These are phyloP conservation scores for Lactifluus pinguis DNA, from an alignment of 768 basidiomycete genomes.

Conservation along the genomic window DNA sequence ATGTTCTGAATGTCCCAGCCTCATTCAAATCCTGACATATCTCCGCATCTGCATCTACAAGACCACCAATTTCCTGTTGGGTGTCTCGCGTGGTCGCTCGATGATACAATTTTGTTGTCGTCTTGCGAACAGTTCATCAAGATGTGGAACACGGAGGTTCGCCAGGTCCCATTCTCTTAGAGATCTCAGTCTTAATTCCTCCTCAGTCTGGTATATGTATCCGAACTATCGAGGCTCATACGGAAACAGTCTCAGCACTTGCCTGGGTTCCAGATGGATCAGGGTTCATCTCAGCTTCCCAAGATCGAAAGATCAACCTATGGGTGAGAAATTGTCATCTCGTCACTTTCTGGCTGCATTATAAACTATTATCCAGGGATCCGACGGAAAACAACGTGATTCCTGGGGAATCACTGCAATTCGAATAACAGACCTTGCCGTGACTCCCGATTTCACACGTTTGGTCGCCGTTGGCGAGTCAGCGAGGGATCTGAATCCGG, in stretches of 20 bases:
- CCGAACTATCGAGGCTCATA: constrained; percentile 58
- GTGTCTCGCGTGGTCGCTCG: constrained; percentile 86
- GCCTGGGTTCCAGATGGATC: constrained; percentile 83
- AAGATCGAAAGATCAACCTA: constrained; percentile 75
- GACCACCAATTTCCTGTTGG: constrained; percentile 77
- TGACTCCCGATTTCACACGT: constrained; percentile 77
- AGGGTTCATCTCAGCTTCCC: constrained; percentile 82
- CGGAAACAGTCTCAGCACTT: constrained; percentile 77
- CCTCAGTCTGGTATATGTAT: constrained; percentile 65
- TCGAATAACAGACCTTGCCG: constrained; percentile 77
- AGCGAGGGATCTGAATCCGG: constrained; percentile 25
- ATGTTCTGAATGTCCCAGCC: constrained; percentile 4
- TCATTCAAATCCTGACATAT: constrained; percentile 42
- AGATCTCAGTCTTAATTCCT: constrained; percentile 5
- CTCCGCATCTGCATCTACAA: constrained; percentile 48
- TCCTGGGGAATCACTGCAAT: constrained; percentile 63
- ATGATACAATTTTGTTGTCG: constrained; percentile 77
- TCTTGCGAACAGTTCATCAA: constrained; percentile 74
- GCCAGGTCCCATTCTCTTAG: neutral
- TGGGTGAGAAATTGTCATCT: constrained; percentile 50
- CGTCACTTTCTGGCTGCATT: constrained; percentile 1
- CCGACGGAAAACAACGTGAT: constrained; percentile 61
- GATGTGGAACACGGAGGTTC: constrained; percentile 85
- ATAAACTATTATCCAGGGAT: constrained; percentile 40
- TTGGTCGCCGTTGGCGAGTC: constrained; percentile 78